Conservation (phyloP, 495 filamentous ascomycete genomes). For the Aspergillus egyptiacus region DNA sequence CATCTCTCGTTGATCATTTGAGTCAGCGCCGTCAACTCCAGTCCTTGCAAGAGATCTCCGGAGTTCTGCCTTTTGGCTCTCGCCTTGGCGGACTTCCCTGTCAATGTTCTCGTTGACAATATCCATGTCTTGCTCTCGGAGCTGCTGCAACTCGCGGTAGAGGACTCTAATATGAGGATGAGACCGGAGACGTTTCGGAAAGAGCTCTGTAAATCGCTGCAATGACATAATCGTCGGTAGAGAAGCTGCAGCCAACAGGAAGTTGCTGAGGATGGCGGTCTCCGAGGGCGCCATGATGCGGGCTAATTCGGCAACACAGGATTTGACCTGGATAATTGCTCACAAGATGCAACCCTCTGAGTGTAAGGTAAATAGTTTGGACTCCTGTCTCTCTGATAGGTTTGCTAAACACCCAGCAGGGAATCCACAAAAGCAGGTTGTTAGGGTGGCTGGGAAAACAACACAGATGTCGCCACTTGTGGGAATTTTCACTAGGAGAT, state of each 20-base stretch:
- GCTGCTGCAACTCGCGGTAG: constrained; percentile 73
- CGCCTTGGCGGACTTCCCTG: constrained; percentile 57
- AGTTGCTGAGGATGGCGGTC: constrained; percentile 64
- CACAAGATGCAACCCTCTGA: too few species aligned
- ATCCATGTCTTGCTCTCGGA: constrained; percentile 63
- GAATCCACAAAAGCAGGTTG: background rate
- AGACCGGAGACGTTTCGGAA: constrained; percentile 61
- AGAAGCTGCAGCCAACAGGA: constrained; percentile 68
- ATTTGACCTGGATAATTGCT: too few species aligned
- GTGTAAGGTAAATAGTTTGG: too few species aligned
- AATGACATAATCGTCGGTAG: constrained; percentile 67
- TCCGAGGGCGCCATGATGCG: constrained; percentile 66
- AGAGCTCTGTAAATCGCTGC: constrained; percentile 67
- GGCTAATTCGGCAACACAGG: too few species aligned
- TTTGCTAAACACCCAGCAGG: background rate
- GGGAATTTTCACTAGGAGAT: background rate
- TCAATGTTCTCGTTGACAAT: constrained; percentile 62
- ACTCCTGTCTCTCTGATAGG: background rate
- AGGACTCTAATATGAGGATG: constrained; percentile 67
- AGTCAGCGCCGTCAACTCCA: constrained; percentile 46
- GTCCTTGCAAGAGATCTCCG: constrained; percentile 47
- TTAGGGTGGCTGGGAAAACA: background rate
- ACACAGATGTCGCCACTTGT: background rate
- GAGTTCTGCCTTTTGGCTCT: constrained; percentile 55
- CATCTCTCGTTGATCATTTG: constrained; percentile 62